Conservation (phyloP, 345 rosid species). For the Citropsis articulata region DNA sequence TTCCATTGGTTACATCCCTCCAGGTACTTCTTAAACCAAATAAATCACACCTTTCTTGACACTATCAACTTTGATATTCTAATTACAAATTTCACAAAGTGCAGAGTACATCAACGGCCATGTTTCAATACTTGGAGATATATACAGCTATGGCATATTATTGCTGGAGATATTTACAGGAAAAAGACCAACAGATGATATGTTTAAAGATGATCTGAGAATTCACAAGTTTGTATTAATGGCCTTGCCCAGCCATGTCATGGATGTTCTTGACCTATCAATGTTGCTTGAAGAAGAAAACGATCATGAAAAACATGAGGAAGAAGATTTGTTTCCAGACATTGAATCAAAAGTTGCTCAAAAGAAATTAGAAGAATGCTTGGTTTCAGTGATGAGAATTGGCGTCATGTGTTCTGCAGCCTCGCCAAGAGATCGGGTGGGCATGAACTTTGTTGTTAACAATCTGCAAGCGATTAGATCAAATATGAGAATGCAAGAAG, state of each 20-base stretch:
- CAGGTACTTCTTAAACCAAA: conserved; percentile 21
- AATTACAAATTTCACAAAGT: neutral
- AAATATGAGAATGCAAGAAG: neutral
- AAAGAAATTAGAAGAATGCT: conserved; percentile 15
- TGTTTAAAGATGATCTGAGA: conserved; percentile 17
- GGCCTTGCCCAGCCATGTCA: conserved; percentile 24
- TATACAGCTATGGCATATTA: conserved; percentile 31
- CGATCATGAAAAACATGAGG: neutral
- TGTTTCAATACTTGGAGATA: conserved; percentile 27
- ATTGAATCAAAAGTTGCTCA: neutral
- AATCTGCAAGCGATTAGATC: conserved; percentile 18
- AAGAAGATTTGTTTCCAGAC: conserved; percentile 3
- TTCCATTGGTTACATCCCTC: conserved; percentile 32
- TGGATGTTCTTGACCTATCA: conserved; percentile 19
- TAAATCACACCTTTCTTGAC: neutral
- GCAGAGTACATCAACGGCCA: conserved; percentile 24
- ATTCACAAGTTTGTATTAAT: conserved; percentile 13
- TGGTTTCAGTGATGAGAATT: conserved; percentile 20
- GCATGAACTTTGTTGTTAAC: conserved; percentile 17
- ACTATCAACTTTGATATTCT: neutral
- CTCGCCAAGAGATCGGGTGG: conserved; percentile 12
- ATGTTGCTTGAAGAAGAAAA: conserved; percentile 18
- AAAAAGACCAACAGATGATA: conserved; percentile 23
- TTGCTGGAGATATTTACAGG: conserved; percentile 35
- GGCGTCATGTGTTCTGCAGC: conserved; percentile 23